Evolutionary conservation across 805 yeast genomes (phyloP), one percentile per base, ranked within the genome.

Genomic region (Kuraishia borneana): DNA sequence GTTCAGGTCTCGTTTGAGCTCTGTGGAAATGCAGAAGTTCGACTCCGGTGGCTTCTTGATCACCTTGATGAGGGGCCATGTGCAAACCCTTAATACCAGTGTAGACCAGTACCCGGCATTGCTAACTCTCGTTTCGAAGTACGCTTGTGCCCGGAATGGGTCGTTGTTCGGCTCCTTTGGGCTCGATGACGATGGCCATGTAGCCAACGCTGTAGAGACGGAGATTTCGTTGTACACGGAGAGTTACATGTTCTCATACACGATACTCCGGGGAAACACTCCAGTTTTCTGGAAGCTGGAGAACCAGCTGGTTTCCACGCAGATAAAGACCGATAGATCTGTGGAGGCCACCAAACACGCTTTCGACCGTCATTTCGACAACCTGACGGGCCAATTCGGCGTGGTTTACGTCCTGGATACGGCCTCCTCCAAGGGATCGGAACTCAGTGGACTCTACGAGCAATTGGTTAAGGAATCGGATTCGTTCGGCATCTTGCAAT

Each of bases 261-360:
- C 66, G 5, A 54, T 68, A 18, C 45, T 70, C 3, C 47, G 73
- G 33, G 77, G 78, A 1, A 72, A 73, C 44, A 71, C 68, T 7
- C 79, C 79, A 3, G 52, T 68, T 16, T 66, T 65, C 42, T 72
- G 76, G 76, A 69, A 70, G 35, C 42, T 68, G 21, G 74, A 67
- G 34, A 58, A 55, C 33, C 62, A 61, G 39, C 53, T 69, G 33
- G 38, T 70, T 7, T 50, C 64, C 7, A 63, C 67, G n/a, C 66
- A 62, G 40, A 58, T 58, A 26, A 58, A 60, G 9, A 65, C 70
- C 39, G 68, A 73, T 2, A 54, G 74, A 33, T 68, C 76, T 1
- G 60, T 61, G 32, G 77, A 71, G 37, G 71, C 76, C 1, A 63
- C 74, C 2, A 68, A 63, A 35, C 70, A 66, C 49, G 73, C 76